These are phyloP conservation scores for Stachybotrys chartarum DNA, from an alignment of 2,329 filamentous ascomycete species.

Conservation along the genomic window DNA sequence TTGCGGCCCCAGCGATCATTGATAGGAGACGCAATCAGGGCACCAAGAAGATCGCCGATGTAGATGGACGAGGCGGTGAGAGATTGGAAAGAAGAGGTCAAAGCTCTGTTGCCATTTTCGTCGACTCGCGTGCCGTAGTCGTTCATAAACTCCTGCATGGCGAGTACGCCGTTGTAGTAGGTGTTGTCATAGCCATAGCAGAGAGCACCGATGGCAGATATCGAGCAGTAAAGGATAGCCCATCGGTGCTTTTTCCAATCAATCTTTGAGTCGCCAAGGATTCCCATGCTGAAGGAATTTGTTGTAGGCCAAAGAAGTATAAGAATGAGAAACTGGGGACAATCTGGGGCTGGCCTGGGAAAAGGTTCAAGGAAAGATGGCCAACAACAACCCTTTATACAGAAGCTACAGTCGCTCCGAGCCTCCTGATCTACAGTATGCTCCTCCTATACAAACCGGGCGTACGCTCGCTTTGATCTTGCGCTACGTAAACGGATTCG, in stretches of 20 bases:
- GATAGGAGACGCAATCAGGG: constrained; percentile 24
- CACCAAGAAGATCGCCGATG: constrained; percentile 29
- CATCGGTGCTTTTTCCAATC: constrained; percentile 7
- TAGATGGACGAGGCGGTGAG: constrained; percentile 29
- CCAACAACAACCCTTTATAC: too few relatives aligned
- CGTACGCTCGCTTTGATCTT: too few relatives aligned
- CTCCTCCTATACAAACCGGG: too few relatives aligned
- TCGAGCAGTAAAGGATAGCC: constrained; percentile 20
- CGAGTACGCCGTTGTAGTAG: constrained; percentile 18
- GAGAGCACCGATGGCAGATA: constrained; percentile 10
- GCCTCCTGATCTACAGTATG: too few relatives aligned
- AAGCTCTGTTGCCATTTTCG: constrained; percentile 9
- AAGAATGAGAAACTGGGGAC: background rate
- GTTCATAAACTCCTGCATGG: constrained; percentile 18
- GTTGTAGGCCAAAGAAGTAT: too few relatives aligned
- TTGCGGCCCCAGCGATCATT: constrained; percentile 28
- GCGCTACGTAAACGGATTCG: too few relatives aligned
- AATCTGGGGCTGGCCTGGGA: background rate
- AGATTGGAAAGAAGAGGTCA: constrained; percentile 19
- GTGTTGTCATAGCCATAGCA: constrained; percentile 12
- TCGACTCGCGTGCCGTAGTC: constrained; percentile 14
- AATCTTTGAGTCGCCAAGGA: background rate
- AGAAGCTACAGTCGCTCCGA: too few relatives aligned
- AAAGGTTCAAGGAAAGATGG: too few relatives aligned
- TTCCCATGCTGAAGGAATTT: background rate